Evolutionary conservation across 163 green algal genomes (phyloP).

Genomic region (Scenedesmus sp.): DNA sequence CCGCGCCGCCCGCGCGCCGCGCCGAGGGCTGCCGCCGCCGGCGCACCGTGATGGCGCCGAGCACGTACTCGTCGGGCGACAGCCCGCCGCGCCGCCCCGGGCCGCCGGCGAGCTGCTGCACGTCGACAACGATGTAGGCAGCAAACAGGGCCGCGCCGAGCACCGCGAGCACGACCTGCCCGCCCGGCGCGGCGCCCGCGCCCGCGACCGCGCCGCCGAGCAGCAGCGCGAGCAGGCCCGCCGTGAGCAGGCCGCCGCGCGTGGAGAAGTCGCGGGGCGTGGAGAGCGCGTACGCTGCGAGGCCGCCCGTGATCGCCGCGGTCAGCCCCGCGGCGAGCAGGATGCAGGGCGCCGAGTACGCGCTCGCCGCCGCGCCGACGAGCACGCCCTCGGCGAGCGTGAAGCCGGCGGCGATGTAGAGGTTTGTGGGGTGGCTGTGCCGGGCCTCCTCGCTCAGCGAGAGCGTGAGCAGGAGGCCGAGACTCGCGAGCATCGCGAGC

Average conservation of each 20-base stretch:
- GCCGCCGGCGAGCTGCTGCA: conserved; percentile 52
- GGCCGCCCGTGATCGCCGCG: conserved; percentile 22
- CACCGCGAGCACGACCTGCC: conserved; percentile 50
- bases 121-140: conserved; percentile 66
- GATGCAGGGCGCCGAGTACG: conserved; percentile 49
- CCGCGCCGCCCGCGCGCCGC: too few species aligned
- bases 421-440: conserved; percentile 61
- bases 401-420: conserved; percentile 62
- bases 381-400: conserved; percentile 57
- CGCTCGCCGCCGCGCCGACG: conserved; percentile 46
- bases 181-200: conserved; percentile 22
- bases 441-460: conserved; percentile 50
- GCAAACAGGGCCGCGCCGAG: conserved; percentile 66
- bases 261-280: conserved; percentile 59
- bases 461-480: conserved; percentile 55
- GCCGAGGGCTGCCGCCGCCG: too few species aligned
- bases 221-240: conserved; percentile 48
- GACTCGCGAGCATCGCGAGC: conserved; percentile 22
- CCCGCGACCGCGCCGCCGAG: conserved; percentile 41
- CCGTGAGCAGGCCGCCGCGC: conserved; percentile 44
- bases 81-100: conserved; percentile 28
- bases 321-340: conserved; percentile 59
- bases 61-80: conserved; percentile 68
- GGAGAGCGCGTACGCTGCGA: conserved; percentile 50
- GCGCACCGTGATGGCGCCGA: conserved; percentile 60